These are phyloP conservation scores for Talaromyces borbonicus DNA, from an alignment of 495 filamentous ascomycete genomes.

Conservation along the genomic window DNA sequence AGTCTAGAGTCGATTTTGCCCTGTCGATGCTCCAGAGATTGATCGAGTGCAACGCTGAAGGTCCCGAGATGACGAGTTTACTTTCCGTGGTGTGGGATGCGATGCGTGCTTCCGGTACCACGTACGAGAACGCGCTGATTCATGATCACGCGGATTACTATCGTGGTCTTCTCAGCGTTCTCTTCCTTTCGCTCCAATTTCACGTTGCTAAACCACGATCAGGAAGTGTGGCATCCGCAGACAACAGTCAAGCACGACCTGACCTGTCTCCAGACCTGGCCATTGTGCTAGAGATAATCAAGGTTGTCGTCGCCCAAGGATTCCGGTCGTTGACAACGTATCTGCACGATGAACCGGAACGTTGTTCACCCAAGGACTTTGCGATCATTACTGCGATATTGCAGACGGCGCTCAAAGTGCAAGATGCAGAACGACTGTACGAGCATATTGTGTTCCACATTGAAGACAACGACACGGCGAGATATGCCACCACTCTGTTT, in stretches of 20 bases:
- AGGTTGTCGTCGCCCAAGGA: conserved; percentile 66
- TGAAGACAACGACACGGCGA: conserved; percentile 50
- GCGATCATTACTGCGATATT: conserved; percentile 83
- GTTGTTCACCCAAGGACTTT: conserved; percentile 57
- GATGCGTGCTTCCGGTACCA: conserved; percentile 49
- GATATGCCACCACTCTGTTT: conserved; percentile 77
- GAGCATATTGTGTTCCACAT: conserved; percentile 60
- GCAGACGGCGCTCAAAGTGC: conserved; percentile 65
- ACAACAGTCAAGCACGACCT: conserved; percentile 17
- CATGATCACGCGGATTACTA: conserved; percentile 62
- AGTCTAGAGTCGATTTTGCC: conserved; percentile 63
- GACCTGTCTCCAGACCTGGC: conserved; percentile 35
- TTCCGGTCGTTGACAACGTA: conserved; percentile 67
- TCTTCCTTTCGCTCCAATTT: conserved; percentile 72
- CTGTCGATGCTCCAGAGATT: conserved; percentile 69
- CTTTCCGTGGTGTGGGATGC: conserved; percentile 58
- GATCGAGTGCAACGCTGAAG: conserved; percentile 49
- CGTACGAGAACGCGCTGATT: conserved; percentile 52
- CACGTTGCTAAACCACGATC: conserved; percentile 28
- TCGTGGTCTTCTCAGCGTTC: conserved; percentile 69
- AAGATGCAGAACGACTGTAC: conserved; percentile 33
- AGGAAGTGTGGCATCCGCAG: conserved; percentile 22
- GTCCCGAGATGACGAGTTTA: conserved; percentile 50
- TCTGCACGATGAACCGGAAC: conserved; percentile 54
- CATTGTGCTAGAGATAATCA: conserved; percentile 61